These are phyloP conservation scores for Casaregolazyma lundiana DNA, from an alignment of 1,139 yeast genomes.

Conservation along the genomic window DNA sequence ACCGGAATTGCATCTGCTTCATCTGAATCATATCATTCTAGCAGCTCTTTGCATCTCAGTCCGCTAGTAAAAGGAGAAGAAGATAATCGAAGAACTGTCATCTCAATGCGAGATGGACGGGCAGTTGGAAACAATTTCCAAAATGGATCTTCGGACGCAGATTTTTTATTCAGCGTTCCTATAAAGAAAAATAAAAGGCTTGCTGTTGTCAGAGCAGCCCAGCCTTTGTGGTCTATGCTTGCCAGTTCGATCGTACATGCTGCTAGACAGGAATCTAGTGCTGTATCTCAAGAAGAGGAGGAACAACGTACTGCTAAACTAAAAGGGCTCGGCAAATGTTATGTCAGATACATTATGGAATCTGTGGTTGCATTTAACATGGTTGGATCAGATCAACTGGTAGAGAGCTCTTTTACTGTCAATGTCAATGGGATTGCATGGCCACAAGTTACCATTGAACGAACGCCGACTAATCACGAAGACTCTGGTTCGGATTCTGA, in stretches of 20 bases:
- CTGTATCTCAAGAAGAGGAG: slow-evolving; percentile 13
- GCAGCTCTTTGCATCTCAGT: neutral
- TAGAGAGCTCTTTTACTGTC: slow-evolving; percentile 25
- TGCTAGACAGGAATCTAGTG: slow-evolving; percentile 29
- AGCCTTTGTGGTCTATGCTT: slow-evolving; percentile 36
- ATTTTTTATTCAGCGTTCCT: slow-evolving; percentile 21
- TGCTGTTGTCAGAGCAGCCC: slow-evolving; percentile 28
- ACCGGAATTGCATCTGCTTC: neutral
- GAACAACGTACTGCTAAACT: slow-evolving; percentile 7
- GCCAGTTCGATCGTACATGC: slow-evolving; percentile 35
- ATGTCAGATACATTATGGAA: slow-evolving; percentile 30
- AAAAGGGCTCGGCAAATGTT: slow-evolving; percentile 20
- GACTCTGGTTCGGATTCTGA: slow-evolving; percentile 12
- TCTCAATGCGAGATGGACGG: slow-evolving; percentile 10
- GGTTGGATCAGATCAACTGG: slow-evolving; percentile 19
- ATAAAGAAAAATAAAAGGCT: slow-evolving; percentile 26
- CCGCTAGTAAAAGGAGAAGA: slow-evolving; percentile 3
- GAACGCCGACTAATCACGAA: slow-evolving; percentile 13
- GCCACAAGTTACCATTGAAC: slow-evolving; percentile 33
- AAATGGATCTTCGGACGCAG: slow-evolving; percentile 15
- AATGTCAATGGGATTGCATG: slow-evolving; percentile 34
- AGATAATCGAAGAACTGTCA: slow-evolving; percentile 8
- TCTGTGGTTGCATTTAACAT: slow-evolving; percentile 32
- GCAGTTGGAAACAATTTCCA: slow-evolving; percentile 1
- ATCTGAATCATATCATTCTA: neutral